A percentile compares a stretch with the other conserved stretches of the same genome.
phyloP scores from a whole-genome alignment of 2,329 filamentous ascomycete genomes.

The Pseudogymnoascus destructans region DNA sequence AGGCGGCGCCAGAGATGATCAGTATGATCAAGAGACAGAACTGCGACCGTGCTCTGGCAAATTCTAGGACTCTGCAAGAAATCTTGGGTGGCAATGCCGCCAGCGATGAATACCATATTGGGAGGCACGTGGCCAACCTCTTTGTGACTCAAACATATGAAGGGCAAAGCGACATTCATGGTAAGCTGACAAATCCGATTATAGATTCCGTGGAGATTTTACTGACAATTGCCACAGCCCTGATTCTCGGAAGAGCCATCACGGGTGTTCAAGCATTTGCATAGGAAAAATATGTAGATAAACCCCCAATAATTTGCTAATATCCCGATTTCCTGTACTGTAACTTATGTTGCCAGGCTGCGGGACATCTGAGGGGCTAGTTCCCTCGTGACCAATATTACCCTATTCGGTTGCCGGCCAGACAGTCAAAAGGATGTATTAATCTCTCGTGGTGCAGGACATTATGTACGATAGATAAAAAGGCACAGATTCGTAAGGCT shows the following conservation, averaged over 20 bases:
- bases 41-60: constrained; percentile 75
- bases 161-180: constrained; percentile 94
- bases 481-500: neutral
- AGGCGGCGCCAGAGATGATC: constrained; percentile 89
- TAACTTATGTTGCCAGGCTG: neutral
- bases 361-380: neutral
- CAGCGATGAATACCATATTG: constrained; percentile 92
- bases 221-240: constrained; percentile 35
- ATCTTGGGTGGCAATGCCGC: constrained; percentile 97
- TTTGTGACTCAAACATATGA: constrained; percentile 98
- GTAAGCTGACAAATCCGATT: constrained; percentile 33
- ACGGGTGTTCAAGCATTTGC: constrained; percentile 71
- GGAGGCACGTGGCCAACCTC: constrained; percentile 85
- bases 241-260: constrained; percentile 56
- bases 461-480: constrained; percentile 3
- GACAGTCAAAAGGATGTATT: neutral
- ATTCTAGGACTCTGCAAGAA: constrained; percentile 75
- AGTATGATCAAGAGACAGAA: constrained; percentile 95
- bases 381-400: constrained; percentile 7
- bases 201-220: constrained; percentile 8
- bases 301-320: neutral
- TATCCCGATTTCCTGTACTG: neutral
- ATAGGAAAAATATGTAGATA: constrained; percentile 27
- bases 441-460: neutral
- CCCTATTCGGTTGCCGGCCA: neutral